These are phyloP conservation scores for Flueggea neowawraea DNA, from an alignment of 441 rosid genomes.

Conservation along the genomic window DNA sequence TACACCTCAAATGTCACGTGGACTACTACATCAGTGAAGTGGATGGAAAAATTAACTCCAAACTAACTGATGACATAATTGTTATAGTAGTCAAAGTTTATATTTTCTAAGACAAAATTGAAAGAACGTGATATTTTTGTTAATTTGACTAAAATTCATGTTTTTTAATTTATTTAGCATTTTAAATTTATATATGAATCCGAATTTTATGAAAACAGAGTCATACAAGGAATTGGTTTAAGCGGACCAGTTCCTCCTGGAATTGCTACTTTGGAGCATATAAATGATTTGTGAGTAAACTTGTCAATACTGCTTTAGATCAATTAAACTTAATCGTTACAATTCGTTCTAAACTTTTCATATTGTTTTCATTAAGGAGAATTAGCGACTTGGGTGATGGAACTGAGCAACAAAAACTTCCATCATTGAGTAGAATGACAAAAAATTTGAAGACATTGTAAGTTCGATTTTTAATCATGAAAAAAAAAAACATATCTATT, in stretches of 20 bases:
- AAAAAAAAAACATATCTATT: too few species aligned
- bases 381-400: constrained; percentile 51
- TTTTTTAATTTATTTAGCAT: too few species aligned
- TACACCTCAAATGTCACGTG: too few species aligned
- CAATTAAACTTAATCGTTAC: background rate
- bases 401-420: constrained; percentile 31
- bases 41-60: too few species aligned
- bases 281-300: constrained; percentile 43
- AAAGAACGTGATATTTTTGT: too few species aligned
- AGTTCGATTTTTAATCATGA: constrained; percentile 13
- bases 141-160: too few species aligned
- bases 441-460: constrained; percentile 32
- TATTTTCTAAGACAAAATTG: too few species aligned
- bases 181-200: background rate
- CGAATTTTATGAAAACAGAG: constrained; percentile 25
- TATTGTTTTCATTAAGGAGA: constrained; percentile 35
- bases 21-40: too few species aligned
- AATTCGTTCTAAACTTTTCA: background rate
- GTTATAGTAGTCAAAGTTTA: too few species aligned
- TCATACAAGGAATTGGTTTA: constrained; percentile 56
- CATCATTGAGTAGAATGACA: constrained; percentile 25
- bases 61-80: too few species aligned
- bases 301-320: background rate
- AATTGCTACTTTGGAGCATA: constrained; percentile 22
- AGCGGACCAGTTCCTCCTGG: constrained; percentile 56